phyloP scores from a whole-genome alignment of 768 basidiomycete species.

The Dioszegia aurantiaca region DNA sequence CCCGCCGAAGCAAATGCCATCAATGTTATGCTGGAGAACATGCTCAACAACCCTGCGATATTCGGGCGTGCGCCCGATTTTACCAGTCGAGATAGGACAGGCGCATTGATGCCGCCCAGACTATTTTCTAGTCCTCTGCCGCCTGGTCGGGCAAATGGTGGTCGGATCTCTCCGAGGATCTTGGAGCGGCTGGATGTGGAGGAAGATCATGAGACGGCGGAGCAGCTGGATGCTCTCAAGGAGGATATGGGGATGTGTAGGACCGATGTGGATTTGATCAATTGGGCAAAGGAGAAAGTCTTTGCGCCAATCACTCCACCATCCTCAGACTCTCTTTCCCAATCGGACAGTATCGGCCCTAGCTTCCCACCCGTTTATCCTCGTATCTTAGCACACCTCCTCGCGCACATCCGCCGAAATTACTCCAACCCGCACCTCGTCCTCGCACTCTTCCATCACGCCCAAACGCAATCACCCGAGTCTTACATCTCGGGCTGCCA shows the following conservation, averaged over 20 bases:
- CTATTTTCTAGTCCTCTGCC: too few species aligned
- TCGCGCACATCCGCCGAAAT: conserved; percentile 72
- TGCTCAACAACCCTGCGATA: neutral
- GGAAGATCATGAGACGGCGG: conserved; percentile 21
- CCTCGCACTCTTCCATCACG: conserved; percentile 76
- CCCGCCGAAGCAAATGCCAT: conserved; percentile 16
- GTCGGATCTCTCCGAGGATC: neutral
- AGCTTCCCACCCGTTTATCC: conserved; percentile 63
- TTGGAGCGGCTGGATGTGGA: conserved; percentile 12
- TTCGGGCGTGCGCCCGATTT: neutral
- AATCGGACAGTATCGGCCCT: too few species aligned
- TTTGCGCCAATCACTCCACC: conserved; percentile 17
- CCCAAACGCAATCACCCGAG: conserved; percentile 67
- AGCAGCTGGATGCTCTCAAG: conserved; percentile 40
- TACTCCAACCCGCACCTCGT: conserved; percentile 77
- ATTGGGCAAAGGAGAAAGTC: conserved; percentile 34
- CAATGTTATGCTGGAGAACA: conserved; percentile 9
- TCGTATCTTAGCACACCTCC: conserved; percentile 70
- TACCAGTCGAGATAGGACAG: too few species aligned
- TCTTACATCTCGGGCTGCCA: conserved; percentile 90
- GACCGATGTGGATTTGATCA: conserved; percentile 36
- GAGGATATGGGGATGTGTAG: conserved; percentile 37
- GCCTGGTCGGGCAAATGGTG: neutral
- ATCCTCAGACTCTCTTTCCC: too few species aligned
- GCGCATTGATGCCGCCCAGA: too few species aligned